Conservation (phyloP, 768 basidiomycete genomes). For the Saitozyma podzolica region DNA sequence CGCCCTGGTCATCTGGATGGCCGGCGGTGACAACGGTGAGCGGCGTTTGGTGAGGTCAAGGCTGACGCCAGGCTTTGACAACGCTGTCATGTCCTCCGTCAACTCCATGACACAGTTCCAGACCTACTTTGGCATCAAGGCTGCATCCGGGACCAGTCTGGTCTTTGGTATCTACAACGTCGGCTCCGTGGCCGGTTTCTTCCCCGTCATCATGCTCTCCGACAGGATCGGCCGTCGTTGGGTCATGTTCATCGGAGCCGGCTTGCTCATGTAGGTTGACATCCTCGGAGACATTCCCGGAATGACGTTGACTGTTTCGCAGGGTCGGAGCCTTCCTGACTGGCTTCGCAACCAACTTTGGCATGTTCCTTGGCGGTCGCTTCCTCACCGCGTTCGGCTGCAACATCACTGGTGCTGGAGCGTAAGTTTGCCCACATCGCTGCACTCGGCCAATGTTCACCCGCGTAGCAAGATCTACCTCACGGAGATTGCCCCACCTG, state of each 20-base stretch:
- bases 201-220: constrained; percentile 56
- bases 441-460: no score
- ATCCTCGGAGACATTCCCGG: no score
- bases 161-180: constrained; percentile 62
- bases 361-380: constrained; percentile 57
- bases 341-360: constrained; percentile 55
- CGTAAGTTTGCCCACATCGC: constrained; percentile 13
- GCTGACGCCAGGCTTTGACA: constrained; percentile 56
- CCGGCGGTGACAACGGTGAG: constrained; percentile 35
- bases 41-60: no score
- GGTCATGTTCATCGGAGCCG: constrained; percentile 60
- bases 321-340: constrained; percentile 59
- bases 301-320: neutral
- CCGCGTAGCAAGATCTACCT: constrained; percentile 7
- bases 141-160: constrained; percentile 57
- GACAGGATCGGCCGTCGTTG: constrained; percentile 59
- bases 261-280: constrained; percentile 56
- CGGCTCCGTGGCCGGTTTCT: constrained; percentile 27
- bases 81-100: constrained; percentile 61
- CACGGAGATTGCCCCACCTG: constrained; percentile 58
- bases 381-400: constrained; percentile 57
- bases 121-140: constrained; percentile 57
- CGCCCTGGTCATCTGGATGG: neutral
- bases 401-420: constrained; percentile 56
- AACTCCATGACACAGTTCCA: constrained; percentile 58